These are phyloP conservation scores for Yamadazyma atlantica DNA, from an alignment of 1,139 yeast genomes.

Conservation along the genomic window DNA sequence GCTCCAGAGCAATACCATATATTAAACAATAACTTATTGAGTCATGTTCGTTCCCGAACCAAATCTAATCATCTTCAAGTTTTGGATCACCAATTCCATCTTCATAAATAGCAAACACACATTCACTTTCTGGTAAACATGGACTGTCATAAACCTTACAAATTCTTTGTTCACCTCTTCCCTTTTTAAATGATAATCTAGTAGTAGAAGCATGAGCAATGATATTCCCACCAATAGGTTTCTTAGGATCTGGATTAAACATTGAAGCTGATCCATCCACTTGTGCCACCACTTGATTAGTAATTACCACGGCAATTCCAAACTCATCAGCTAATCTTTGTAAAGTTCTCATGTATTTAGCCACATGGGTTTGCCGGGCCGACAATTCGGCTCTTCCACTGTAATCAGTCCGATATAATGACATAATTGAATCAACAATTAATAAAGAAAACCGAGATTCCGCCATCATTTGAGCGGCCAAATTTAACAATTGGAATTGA, in stretches of 20 bases:
- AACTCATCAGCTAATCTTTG: conserved; percentile 96
- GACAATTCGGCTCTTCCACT: conserved; percentile 95
- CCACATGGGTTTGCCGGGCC: conserved; percentile 93
- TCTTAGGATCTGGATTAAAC: conserved; percentile 97
- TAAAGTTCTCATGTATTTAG: conserved; percentile 85
- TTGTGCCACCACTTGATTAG: conserved; percentile 97
- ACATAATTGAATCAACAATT: conserved; percentile 95
- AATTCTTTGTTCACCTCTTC: conserved; percentile 86
- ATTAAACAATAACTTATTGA: too few species aligned
- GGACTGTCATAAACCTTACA: conserved; percentile 96
- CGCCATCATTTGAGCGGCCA: conserved; percentile 96
- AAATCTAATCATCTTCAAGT: conserved; percentile 59
- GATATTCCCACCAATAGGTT: conserved; percentile 98
- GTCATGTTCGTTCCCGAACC: too few species aligned
- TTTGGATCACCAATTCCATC: conserved; percentile 97
- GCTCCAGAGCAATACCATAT: too few species aligned
- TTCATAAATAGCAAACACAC: conserved; percentile 92
- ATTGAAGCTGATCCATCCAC: conserved; percentile 86
- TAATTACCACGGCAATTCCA: conserved; percentile 97
- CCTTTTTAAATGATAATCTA: conserved; percentile 83
- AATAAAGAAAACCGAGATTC: conserved; percentile 79
- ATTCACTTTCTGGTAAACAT: conserved; percentile 91
- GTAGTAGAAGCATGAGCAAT: conserved; percentile 97
- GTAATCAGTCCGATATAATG: conserved; percentile 91
- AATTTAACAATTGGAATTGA: conserved; percentile 79